Percentiles rank a stretch among this genome's conserved stretches.
Conservation (phyloP, 305 asterid genomes). For the Plantago coronopus region DNA sequence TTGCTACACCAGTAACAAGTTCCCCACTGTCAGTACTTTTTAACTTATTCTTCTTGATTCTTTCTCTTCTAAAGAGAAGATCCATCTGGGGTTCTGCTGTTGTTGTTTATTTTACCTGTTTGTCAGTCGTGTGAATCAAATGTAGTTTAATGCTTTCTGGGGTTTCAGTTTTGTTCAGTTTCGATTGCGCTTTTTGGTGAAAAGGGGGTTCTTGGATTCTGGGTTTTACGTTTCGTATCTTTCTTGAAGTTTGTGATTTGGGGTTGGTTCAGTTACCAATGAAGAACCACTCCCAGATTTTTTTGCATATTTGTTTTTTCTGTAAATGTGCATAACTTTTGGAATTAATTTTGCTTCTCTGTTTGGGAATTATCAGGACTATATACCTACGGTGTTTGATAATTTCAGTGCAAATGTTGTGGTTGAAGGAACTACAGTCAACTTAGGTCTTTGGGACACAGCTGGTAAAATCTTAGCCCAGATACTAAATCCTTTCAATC, state of each 20-base stretch:
- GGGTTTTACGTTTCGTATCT: slow-evolving; percentile 15
- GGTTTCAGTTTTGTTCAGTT: slow-evolving; percentile 31
- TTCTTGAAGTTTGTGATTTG: slow-evolving; percentile 24
- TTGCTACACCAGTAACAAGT: slow-evolving; percentile 94
- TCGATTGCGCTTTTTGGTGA: slow-evolving; percentile 22
- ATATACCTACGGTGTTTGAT: slow-evolving; percentile 87
- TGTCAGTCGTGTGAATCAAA: not conserved
- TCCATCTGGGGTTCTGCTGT: slow-evolving; percentile 20
- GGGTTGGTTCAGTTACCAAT: slow-evolving; percentile 17
- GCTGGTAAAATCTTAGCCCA: slow-evolving; percentile 67
- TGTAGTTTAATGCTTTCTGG: slow-evolving; percentile 3
- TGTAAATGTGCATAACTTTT: not conserved
- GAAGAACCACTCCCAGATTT: not conserved
- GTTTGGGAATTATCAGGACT: slow-evolving; percentile 51
- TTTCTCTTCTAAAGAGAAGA: slow-evolving; percentile 14
- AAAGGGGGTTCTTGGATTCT: slow-evolving; percentile 31
- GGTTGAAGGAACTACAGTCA: slow-evolving; percentile 88
- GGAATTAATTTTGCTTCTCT: slow-evolving; percentile 6
- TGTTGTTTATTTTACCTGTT: slow-evolving; percentile 5
- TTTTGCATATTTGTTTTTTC: slow-evolving; percentile 4
- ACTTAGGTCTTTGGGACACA: slow-evolving; percentile 98
- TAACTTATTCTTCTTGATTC: slow-evolving; percentile 6
- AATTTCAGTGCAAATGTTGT: slow-evolving; percentile 98
- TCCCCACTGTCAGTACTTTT: slow-evolving; percentile 70
- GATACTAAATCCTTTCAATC: slow-evolving; percentile 9